Evolutionary conservation across 2,329 filamentous ascomycete genomes (phyloP).

Genomic region (Pseudovirgaria hyperparasitica): DNA sequence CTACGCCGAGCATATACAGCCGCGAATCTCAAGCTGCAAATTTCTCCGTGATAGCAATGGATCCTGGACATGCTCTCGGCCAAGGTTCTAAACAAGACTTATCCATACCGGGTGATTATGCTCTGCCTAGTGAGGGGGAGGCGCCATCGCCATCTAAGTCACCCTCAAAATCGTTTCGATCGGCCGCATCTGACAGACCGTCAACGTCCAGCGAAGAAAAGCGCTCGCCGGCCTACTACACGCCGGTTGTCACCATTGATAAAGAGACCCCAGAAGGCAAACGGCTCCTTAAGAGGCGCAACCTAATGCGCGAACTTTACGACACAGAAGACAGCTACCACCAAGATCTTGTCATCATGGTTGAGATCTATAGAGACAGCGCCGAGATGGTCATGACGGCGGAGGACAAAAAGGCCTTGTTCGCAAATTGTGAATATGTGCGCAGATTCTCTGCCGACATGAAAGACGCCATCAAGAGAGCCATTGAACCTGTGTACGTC

Average conservation of each 20-base stretch:
- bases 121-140: too few species aligned
- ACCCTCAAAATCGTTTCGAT: too few species aligned
- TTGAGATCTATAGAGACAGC: slow-evolving; percentile 95
- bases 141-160: too few species aligned
- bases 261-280: slow-evolving; percentile 15
- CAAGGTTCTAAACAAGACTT: too few species aligned
- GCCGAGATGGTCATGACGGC: slow-evolving; percentile 65
- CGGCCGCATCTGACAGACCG: background rate
- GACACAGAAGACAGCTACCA: slow-evolving; percentile 89
- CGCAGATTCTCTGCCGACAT: slow-evolving; percentile 76
- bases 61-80: too few species aligned
- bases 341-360: slow-evolving; percentile 91
- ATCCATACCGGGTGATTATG: too few species aligned
- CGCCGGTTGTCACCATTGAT: background rate
- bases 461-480: slow-evolving; percentile 66
- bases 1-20: slow-evolving; percentile 2
- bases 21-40: too few species aligned
- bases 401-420: slow-evolving; percentile 80
- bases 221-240: background rate
- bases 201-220: background rate
- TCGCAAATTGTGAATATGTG: slow-evolving; percentile 85
- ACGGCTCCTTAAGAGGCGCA: slow-evolving; percentile 65
- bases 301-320: slow-evolving; percentile 81
- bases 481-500: slow-evolving; percentile 64
- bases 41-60: too few species aligned